These are phyloP conservation scores for Hyphopichia homilentoma DNA, from an alignment of 805 yeast species.

Conservation along the genomic window DNA sequence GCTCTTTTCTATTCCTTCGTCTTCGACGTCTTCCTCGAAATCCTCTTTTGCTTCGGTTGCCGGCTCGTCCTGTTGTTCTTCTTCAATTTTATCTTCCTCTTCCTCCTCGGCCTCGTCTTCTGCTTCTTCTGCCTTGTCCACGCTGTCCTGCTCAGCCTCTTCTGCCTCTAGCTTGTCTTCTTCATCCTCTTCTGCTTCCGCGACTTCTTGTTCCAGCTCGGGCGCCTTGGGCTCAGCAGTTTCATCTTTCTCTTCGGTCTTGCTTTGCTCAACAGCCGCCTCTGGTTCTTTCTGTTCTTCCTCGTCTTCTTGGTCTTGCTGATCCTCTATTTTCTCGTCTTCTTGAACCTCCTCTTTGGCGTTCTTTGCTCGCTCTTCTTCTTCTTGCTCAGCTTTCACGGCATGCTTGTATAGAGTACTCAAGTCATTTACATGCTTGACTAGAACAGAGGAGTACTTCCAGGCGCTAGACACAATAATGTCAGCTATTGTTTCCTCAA, in stretches of 20 bases:
- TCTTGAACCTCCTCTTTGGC: neutral
- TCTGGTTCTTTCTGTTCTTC: constrained; percentile 5
- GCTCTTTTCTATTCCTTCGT: constrained; percentile 6
- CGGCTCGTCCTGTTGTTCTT: constrained; percentile 6
- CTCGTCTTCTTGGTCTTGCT: neutral
- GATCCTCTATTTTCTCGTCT: neutral
- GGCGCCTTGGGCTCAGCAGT: neutral
- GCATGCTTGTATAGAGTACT: constrained; percentile 1
- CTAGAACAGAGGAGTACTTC: constrained; percentile 15
- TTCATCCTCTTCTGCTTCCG: constrained; percentile 3
- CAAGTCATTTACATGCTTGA: constrained; percentile 19
- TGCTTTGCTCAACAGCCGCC: neutral
- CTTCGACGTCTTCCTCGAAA: constrained; percentile 10
- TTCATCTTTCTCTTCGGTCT: constrained; percentile 2
- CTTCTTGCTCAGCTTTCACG: no score
- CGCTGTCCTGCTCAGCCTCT: neutral
- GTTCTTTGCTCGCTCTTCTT: no score
- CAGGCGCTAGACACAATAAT: neutral
- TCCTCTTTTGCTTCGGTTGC: constrained; percentile 1
- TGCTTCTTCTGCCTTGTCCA: neutral
- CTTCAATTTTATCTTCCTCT: neutral
- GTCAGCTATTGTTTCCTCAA: neutral
- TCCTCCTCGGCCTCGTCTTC: neutral
- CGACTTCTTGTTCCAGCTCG: neutral
- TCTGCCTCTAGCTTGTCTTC: constrained; percentile 1